Base-by-base conservation (phyloP, 805 yeast genomes). In the Ogataea corticis region DNA sequence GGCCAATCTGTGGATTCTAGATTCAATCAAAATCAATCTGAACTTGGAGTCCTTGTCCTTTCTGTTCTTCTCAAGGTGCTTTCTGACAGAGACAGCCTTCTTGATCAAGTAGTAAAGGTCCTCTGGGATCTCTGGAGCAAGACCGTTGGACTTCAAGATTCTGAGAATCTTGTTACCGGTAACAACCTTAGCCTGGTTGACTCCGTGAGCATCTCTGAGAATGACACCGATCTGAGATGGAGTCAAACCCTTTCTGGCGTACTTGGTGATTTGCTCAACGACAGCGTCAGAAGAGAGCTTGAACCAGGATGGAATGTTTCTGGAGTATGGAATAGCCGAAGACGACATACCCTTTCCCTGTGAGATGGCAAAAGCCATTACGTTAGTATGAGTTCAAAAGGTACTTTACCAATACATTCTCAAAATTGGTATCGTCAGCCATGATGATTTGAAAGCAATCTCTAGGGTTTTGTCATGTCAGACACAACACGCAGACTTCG, bases 1-100 rank as follows among this genome's bases (percentile, higher is more conserved):
- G 66, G 99, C 96, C 74, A 94, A 87, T 86, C 99, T 92, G 96
- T 94, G 99, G 82, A 94, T 94, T 90, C 99, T 91, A 61, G 98
- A 92, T 83, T 94, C 99, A 76, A 94, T 91, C 77, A 94, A 86
- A 94, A 94, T 94, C 72, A 94, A 89, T 86, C 99, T 89, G 96
- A 94, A 94, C 82, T 94, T 94, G 67, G 99, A 94, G 81, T 94
- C 99, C 85, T 94, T 92, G 82, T 94, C 99, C 86, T 94, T 94
- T 88, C 99, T 91, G 97, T 94, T 94, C 80, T 95, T 88, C 82
- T 94, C 99, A 74, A 94, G 86, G 80, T 94, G 99, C 88, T 94
- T 94, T 90, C 99, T 94, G 77, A 95, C 97, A 63, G 97, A 71
- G 70, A 94, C 98, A 73, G 99, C 99, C 86, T 94, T 94, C 90